phyloP scores from a whole-genome alignment of 208 protist genomes.

The Leptomonas seymouri region DNA sequence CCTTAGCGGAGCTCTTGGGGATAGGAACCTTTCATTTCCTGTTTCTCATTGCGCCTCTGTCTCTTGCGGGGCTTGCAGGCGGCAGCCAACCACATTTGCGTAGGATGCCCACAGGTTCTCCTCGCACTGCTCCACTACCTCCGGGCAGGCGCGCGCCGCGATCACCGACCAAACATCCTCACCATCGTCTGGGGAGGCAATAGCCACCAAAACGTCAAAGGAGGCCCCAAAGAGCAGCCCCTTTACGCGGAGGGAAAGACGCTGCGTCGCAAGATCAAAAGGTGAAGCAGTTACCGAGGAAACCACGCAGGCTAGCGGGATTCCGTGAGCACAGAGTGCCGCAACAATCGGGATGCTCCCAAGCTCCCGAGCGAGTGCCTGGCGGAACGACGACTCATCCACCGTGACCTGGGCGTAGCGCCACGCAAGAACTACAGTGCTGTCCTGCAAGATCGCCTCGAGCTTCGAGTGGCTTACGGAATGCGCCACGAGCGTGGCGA shows the following conservation, averaged over 20 bases:
- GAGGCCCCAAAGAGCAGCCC: conserved; percentile 78
- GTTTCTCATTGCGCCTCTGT: not conserved
- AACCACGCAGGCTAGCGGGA: conserved; percentile 46
- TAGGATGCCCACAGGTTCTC: conserved; percentile 74
- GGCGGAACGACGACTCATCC: conserved; percentile 16
- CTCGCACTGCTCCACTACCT: conserved; percentile 80
- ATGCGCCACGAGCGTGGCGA: conserved; percentile 17
- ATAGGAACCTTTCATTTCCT: not conserved
- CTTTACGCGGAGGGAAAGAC: conserved; percentile 32
- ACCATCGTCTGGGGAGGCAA: conserved; percentile 24
- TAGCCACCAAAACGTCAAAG: conserved; percentile 52
- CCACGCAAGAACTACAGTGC: conserved; percentile 20
- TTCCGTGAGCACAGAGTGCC: conserved; percentile 45
- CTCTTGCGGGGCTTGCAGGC: not conserved
- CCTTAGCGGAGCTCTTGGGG: no score
- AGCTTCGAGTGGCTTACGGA: conserved; percentile 19
- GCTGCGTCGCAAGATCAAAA: conserved; percentile 30
- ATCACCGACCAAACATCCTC: conserved; percentile 22
- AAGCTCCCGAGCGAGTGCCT: conserved; percentile 40
- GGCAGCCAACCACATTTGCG: conserved; percentile 60
- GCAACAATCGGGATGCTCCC: conserved; percentile 50
- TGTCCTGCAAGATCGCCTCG: conserved; percentile 50
- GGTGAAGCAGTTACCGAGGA: conserved; percentile 46
- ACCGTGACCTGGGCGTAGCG: conserved; percentile 31
- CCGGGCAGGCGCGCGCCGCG: conserved; percentile 26